These are phyloP conservation scores for Anthostomella pinea DNA, from an alignment of 2,329 filamentous ascomycete species.

Conservation along the genomic window DNA sequence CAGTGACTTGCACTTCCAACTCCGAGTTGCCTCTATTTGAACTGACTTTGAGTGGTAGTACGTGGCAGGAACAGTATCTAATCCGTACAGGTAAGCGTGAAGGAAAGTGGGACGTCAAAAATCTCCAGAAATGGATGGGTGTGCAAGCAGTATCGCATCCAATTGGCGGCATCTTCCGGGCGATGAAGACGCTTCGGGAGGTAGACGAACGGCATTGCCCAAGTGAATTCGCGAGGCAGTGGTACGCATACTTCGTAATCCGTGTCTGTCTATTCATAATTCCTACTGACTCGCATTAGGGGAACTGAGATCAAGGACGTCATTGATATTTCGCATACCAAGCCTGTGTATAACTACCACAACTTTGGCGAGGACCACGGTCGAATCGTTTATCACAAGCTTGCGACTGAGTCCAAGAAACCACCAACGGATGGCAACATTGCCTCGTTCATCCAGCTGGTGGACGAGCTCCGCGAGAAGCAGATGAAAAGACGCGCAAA, in stretches of 20 bases:
- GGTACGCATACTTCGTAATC: conserved; percentile 22
- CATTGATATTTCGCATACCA: conserved; percentile 88
- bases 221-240: conserved; percentile 54
- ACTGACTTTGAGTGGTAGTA: conserved; percentile 32
- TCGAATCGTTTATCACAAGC: conserved; percentile 80
- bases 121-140: conserved; percentile 84
- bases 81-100: conserved; percentile 88
- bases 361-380: conserved; percentile 65
- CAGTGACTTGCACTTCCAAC: no score
- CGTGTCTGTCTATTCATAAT: neutral
- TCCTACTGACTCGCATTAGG: conserved; percentile 55
- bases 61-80: conserved; percentile 88
- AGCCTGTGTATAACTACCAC: conserved; percentile 80
- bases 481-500: conserved; percentile 46
- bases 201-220: conserved; percentile 83
- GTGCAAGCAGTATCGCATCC: conserved; percentile 73
- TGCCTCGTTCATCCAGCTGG: conserved; percentile 50
- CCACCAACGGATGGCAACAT: conserved; percentile 63
- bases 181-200: conserved; percentile 90
- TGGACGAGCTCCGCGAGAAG: conserved; percentile 58
- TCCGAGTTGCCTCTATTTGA: neutral
- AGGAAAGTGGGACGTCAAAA: conserved; percentile 98
- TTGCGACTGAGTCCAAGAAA: conserved; percentile 88
- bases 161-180: conserved; percentile 78
- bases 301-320: conserved; percentile 67